phyloP scores from a whole-genome alignment of 768 basidiomycete genomes.

The Chalciporus chontae region DNA sequence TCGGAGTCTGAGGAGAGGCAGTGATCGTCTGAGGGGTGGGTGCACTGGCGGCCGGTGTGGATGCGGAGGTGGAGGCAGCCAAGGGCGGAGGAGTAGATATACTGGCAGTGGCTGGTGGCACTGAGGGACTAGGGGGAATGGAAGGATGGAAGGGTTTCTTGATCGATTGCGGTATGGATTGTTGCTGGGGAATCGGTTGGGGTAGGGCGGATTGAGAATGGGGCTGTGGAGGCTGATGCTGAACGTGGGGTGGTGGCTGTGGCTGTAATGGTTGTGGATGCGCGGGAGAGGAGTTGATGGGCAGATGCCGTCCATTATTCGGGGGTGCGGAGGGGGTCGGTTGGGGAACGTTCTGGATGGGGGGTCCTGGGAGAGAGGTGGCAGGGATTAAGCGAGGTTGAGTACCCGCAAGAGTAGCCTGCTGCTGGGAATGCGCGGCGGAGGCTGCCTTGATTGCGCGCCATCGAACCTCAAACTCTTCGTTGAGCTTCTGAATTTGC shows the following conservation, averaged over 20 bases:
- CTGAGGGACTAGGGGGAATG: slow-evolving; percentile 24
- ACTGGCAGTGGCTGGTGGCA: slow-evolving; percentile 8
- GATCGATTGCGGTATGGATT: slow-evolving; percentile 1
- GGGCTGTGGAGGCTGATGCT: slow-evolving; percentile 1
- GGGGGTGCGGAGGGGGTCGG: slow-evolving; percentile 21
- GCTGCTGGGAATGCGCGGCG: slow-evolving; percentile 5
- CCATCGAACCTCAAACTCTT: slow-evolving; percentile 34
- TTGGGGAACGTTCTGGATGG: slow-evolving; percentile 16
- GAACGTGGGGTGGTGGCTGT: slow-evolving; percentile 11
- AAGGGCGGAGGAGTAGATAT: slow-evolving; percentile 46
- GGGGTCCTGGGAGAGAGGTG: slow-evolving; percentile 17
- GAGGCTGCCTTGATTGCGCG: slow-evolving; percentile 22
- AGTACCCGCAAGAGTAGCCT: background rate
- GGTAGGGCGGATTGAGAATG: slow-evolving; percentile 8
- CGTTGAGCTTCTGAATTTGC: slow-evolving; percentile 42
- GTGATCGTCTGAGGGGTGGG: slow-evolving; percentile 38
- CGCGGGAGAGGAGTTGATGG: slow-evolving; percentile 26
- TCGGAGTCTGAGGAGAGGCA: slow-evolving; percentile 63
- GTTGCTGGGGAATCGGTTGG: slow-evolving; percentile 8
- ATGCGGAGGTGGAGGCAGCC: slow-evolving; percentile 36
- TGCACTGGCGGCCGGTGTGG: slow-evolving; percentile 50
- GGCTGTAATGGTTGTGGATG: slow-evolving; percentile 11
- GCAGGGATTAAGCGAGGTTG: slow-evolving; percentile 3
- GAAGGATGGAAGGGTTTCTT: slow-evolving; percentile 18
- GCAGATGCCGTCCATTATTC: slow-evolving; percentile 27